Evolutionary conservation across 371 early-diverging fungal species (phyloP).

Genomic region (Mortierella polycephala): DNA sequence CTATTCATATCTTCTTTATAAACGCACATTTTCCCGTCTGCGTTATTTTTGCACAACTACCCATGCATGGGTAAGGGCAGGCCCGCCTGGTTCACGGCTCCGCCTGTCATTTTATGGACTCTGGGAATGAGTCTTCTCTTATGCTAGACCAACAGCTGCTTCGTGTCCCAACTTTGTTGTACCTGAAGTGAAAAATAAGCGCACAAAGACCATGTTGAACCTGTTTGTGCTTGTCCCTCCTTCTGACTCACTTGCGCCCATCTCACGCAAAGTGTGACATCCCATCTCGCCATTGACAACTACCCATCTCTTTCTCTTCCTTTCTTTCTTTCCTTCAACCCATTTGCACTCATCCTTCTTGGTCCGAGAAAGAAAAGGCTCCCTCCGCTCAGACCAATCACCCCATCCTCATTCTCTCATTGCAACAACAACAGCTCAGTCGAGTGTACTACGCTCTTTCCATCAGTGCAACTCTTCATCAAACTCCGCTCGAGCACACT

Average conservation of each 20-base stretch:
- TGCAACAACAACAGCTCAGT: background rate
- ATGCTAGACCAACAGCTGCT: no score
- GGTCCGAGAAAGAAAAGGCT: no score
- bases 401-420: background rate
- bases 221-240: background rate
- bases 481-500: conserved; percentile 1
- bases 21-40: no score
- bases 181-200: no score
- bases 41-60: no score
- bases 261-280: background rate
- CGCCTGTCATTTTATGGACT: no score
- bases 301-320: background rate
- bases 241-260: conserved; percentile 4
- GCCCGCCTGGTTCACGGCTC: no score
- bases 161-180: no score
- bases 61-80: no score
- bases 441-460: background rate
- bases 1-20: no score
- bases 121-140: no score
- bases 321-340: background rate
- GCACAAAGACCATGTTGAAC: no score
- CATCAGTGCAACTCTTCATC: background rate
- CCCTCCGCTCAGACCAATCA: background rate
- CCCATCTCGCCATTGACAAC: background rate
- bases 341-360: background rate